These are phyloP conservation scores for Incumbomyces lentus DNA, from an alignment of 2,329 filamentous ascomycete genomes.

Conservation along the genomic window DNA sequence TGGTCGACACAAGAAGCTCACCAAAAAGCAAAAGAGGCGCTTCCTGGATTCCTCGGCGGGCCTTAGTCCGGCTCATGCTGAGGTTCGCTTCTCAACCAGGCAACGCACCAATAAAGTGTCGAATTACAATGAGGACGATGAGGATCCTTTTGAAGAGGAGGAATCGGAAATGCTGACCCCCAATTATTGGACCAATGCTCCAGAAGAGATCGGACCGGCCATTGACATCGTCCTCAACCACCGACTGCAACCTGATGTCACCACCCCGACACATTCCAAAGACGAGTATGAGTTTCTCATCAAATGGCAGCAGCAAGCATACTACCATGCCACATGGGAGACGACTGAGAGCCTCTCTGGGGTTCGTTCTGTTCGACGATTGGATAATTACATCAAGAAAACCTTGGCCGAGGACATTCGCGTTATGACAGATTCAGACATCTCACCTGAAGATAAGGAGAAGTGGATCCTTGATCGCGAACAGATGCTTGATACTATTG, in stretches of 20 bases:
- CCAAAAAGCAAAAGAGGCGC: slow-evolving; percentile 66
- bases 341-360: slow-evolving; percentile 61
- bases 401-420: slow-evolving; percentile 69
- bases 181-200: slow-evolving; percentile 56
- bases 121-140: slow-evolving; percentile 59
- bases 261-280: slow-evolving; percentile 33
- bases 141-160: slow-evolving; percentile 46
- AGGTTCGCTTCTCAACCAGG: slow-evolving; percentile 85
- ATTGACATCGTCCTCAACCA: slow-evolving; percentile 90
- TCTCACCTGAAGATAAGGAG: slow-evolving; percentile 75
- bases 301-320: slow-evolving; percentile 94
- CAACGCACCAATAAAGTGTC: slow-evolving; percentile 61
- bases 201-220: slow-evolving; percentile 63
- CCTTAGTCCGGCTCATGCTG: slow-evolving; percentile 56
- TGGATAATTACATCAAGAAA: slow-evolving; percentile 92
- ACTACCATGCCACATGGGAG: slow-evolving; percentile 95
- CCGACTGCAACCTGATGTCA: slow-evolving; percentile 58
- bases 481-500: slow-evolving; percentile 74
- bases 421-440: slow-evolving; percentile 61
- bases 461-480: slow-evolving; percentile 94
- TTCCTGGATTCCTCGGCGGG: slow-evolving; percentile 56
- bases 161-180: slow-evolving; percentile 53
- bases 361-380: slow-evolving; percentile 74
- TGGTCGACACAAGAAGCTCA: slow-evolving; percentile 57
- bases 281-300: slow-evolving; percentile 84